Evolutionary conservation across 2,329 filamentous ascomycete species (phyloP).

Genomic region (Clarireedia hainanense): DNA sequence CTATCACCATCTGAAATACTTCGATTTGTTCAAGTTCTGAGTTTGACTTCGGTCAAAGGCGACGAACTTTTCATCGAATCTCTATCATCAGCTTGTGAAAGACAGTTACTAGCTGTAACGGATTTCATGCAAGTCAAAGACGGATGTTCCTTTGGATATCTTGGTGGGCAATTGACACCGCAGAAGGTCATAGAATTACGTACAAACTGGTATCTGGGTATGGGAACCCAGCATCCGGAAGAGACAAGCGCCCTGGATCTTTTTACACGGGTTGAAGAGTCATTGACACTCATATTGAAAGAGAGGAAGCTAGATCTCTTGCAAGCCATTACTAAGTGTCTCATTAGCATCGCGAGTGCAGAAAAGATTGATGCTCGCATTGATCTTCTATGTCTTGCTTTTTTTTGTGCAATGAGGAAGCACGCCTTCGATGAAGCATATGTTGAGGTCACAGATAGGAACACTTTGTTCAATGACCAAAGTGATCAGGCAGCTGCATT

Average conservation of each 20-base stretch:
- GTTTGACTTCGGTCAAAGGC: neutral
- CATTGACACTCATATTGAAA: conserved; percentile 17
- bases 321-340: neutral
- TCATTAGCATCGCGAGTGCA: neutral
- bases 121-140: conserved; percentile 32
- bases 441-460: conserved; percentile 54
- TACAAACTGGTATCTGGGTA: conserved; percentile 35
- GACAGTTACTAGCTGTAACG: conserved; percentile 6
- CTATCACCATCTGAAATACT: conserved; percentile 30
- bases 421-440: conserved; percentile 54
- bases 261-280: conserved; percentile 32
- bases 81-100: conserved; percentile 3
- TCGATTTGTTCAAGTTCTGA: conserved; percentile 4
- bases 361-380: conserved; percentile 36
- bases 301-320: conserved; percentile 4
- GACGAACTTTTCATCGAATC: neutral
- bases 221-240: conserved; percentile 32
- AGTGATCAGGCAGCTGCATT: conserved; percentile 57
- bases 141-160: conserved; percentile 33
- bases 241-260: conserved; percentile 28
- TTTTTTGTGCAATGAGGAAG: conserved; percentile 50
- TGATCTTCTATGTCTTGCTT: conserved; percentile 48
- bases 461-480: conserved; percentile 51
- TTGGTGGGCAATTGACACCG: conserved; percentile 32
- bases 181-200: conserved; percentile 33